A percentile compares a stretch with the other conserved stretches of the same genome.
Evolutionary conservation across 371 early-diverging fungal genomes (phyloP).

Genomic region (Blastocladiella emersonii): DNA sequence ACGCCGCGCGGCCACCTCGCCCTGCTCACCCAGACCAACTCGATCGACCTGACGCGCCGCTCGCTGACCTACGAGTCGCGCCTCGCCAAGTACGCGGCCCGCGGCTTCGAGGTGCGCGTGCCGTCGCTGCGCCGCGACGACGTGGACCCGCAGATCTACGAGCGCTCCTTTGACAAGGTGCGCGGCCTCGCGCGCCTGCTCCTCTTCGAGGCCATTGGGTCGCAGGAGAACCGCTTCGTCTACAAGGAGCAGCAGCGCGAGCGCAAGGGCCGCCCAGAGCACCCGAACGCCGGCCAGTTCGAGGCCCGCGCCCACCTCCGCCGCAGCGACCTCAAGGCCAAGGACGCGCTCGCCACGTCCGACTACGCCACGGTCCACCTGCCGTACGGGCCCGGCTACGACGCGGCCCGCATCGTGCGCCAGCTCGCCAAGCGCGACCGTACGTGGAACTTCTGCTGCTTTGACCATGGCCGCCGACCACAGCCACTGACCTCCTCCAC

Average conservation of each 20-base stretch:
- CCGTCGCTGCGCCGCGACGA: conserved; percentile 10
- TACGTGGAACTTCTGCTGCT: conserved; percentile 7
- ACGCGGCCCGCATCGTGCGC: conserved; percentile 8
- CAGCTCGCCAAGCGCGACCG: conserved; percentile 14
- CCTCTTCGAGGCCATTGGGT: conserved; percentile 13
- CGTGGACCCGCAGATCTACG: conserved; percentile 18
- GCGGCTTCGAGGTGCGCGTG: conserved; percentile 17
- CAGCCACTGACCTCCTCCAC: too few relatives aligned
- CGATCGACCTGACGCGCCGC: conserved; percentile 18
- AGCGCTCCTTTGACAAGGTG: conserved; percentile 15
- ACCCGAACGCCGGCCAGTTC: conserved; percentile 13
- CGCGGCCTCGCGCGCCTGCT: conserved; percentile 18
- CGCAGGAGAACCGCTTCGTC: conserved; percentile 8
- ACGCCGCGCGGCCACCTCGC: conserved; percentile 17
- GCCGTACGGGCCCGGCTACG: conserved; percentile 14
- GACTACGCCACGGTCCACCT: conserved; percentile 16
- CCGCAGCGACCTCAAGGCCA: conserved; percentile 6
- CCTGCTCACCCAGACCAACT: conserved; percentile 13
- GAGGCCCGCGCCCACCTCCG: neutral
- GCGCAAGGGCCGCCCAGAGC: conserved; percentile 12
- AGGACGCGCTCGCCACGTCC: conserved; percentile 8
- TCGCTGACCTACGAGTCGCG: conserved; percentile 21
- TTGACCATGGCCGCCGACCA: too few relatives aligned
- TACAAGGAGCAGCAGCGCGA: conserved; percentile 13
- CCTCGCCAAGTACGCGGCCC: conserved; percentile 14